phyloP scores from a whole-genome alignment of 208 protist genomes.

The Trypanosoma lewisi region DNA sequence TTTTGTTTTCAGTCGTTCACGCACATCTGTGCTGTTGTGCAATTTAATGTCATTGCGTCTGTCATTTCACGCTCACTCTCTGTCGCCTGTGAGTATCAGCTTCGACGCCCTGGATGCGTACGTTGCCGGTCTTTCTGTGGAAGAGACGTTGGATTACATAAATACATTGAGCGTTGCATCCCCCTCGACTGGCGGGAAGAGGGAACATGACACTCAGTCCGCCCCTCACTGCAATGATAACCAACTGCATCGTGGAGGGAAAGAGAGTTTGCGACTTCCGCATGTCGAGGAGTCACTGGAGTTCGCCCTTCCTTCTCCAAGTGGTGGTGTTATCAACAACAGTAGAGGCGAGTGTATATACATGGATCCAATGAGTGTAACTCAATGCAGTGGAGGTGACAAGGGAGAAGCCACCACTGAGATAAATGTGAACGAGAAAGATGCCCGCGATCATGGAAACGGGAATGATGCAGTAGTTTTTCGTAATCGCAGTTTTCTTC shows the following conservation, averaged over 20 bases:
- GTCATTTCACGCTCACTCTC: constrained; percentile 67
- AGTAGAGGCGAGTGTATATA: too few species aligned
- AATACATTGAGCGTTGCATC: constrained; percentile 25
- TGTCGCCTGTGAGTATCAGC: constrained; percentile 71
- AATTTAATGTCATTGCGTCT: constrained; percentile 50
- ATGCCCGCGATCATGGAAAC: not conserved
- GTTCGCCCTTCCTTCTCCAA: not conserved
- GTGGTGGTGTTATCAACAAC: too few species aligned
- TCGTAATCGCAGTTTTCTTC: constrained; percentile 3
- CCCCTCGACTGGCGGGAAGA: not conserved
- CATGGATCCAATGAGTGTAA: too few species aligned
- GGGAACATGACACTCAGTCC: not conserved
- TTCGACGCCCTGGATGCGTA: constrained; percentile 65
- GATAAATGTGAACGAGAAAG: not conserved
- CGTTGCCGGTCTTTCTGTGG: constrained; percentile 57
- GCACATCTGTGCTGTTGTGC: not conserved
- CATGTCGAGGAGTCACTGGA: not conserved
- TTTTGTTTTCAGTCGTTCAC: constrained; percentile 17
- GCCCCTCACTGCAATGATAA: not conserved
- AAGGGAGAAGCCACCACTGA: not conserved
- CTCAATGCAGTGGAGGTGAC: not conserved
- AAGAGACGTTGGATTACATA: constrained; percentile 69
- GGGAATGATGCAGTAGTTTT: not conserved
- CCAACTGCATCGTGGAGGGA: not conserved
- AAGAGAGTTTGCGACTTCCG: not conserved